Evolutionary conservation across 306 rosid genomes (phyloP).

Genomic region (Lathyrus tuberosus): DNA sequence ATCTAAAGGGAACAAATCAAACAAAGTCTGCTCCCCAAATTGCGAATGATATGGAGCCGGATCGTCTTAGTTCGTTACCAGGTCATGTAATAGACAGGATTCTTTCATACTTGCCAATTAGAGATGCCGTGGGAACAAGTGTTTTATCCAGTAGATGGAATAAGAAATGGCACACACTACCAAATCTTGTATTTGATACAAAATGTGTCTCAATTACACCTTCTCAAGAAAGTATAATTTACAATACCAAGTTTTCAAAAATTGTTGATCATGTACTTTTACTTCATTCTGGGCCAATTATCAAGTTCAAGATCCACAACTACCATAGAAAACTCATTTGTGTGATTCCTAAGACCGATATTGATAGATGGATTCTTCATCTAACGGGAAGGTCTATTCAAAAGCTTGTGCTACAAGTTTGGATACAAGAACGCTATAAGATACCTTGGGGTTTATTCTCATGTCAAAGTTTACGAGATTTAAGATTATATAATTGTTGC

Average conservation of each 20-base stretch:
- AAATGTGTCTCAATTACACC: neutral
- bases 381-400: neutral
- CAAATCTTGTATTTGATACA: neutral
- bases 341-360: neutral
- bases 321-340: constrained; percentile 41
- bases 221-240: neutral
- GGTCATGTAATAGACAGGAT: neutral
- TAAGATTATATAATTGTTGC: neutral
- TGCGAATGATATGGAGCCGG: neutral
- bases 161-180: neutral
- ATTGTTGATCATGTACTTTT: constrained; percentile 62
- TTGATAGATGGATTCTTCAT: neutral
- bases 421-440: constrained; percentile 49
- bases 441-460: constrained; percentile 51
- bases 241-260: constrained; percentile 10
- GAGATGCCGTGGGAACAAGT: constrained; percentile 56
- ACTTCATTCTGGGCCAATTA: neutral
- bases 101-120: constrained; percentile 33
- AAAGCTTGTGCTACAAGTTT: neutral
- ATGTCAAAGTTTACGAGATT: constrained; percentile 30
- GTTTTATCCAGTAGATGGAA: neutral
- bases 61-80: constrained; percentile 7
- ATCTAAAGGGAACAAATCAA: neutral
- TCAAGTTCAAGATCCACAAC: neutral
- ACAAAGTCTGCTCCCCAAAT: neutral